These are phyloP conservation scores for Pichia sp. DNA, from an alignment of 1,139 yeast genomes.

Conservation along the genomic window DNA sequence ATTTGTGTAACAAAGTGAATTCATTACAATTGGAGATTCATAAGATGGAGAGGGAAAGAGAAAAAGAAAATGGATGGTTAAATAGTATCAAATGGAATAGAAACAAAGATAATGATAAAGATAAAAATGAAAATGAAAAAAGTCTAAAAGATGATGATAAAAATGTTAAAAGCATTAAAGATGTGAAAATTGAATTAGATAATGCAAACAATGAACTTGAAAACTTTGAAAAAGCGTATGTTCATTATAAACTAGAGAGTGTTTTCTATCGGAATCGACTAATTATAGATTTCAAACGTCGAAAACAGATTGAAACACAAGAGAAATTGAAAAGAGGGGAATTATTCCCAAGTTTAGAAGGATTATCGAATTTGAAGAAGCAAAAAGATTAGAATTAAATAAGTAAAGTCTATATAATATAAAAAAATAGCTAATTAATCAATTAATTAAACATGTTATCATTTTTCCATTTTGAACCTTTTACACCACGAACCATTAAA, in stretches of 20 bases:
- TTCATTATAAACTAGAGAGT: constrained; percentile 21
- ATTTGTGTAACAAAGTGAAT: constrained; percentile 10
- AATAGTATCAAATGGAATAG: not conserved
- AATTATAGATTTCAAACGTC: constrained; percentile 20
- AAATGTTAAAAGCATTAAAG: constrained; percentile 6
- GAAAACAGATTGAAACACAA: constrained; percentile 17
- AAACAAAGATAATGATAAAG: constrained; percentile 6
- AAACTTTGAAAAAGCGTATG: constrained; percentile 14
- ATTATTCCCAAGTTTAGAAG: constrained; percentile 22
- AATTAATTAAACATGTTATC: constrained; percentile 7
- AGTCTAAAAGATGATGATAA: constrained; percentile 2
- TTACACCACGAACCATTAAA: constrained; percentile 35
- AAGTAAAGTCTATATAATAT: not conserved
- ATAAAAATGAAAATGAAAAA: constrained; percentile 3
- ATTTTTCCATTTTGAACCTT: constrained; percentile 28
- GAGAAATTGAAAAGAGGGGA: constrained; percentile 21
- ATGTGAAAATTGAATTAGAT: not conserved
- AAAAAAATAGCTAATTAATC: not conserved
- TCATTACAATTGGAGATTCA: constrained; percentile 10
- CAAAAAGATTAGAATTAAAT: too few species aligned
- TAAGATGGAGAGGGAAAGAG: constrained; percentile 15
- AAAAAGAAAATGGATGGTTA: not conserved
- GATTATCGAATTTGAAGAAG: not conserved
- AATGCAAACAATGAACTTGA: constrained; percentile 6
- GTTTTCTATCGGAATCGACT: constrained; percentile 27